These are phyloP conservation scores for Botryosphaeria dothidea DNA, from an alignment of 2,329 filamentous ascomycete genomes.

Conservation along the genomic window DNA sequence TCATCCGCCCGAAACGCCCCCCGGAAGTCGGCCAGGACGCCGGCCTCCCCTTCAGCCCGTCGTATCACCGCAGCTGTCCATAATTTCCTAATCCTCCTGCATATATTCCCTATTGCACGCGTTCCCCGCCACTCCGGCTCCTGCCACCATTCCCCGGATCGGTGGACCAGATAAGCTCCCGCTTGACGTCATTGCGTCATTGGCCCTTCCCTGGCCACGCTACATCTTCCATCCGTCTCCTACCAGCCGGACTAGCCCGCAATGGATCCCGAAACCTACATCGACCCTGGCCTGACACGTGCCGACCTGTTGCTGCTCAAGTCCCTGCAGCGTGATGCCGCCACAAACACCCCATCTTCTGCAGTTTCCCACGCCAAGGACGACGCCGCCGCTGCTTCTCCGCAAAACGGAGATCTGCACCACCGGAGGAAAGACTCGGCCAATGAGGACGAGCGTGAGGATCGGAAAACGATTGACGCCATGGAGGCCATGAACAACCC, in stretches of 20 bases:
- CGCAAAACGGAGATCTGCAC: constrained; percentile 5
- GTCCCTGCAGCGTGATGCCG: constrained; percentile 36
- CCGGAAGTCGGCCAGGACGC: background rate
- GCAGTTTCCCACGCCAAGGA: background rate
- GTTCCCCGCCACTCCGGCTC: background rate
- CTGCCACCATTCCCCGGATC: background rate
- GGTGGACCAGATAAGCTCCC: background rate
- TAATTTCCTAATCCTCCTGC: background rate
- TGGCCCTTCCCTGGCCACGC: background rate
- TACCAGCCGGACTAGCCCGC: background rate
- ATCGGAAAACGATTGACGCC: constrained; percentile 41
- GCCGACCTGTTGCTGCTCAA: constrained; percentile 42
- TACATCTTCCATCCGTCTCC: background rate
- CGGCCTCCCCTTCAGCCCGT: background rate
- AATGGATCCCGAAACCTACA: constrained; percentile 2
- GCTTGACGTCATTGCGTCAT: background rate
- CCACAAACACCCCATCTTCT: background rate
- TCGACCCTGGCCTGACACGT: constrained; percentile 38
- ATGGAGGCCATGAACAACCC: constrained; percentile 54
- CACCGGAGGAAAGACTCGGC: background rate
- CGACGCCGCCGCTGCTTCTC: background rate
- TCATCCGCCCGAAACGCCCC: background rate
- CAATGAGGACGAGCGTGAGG: background rate
- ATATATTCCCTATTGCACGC: background rate
- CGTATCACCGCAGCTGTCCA: background rate